Percentiles rank a stretch among this genome's conserved stretches.
Conservation (phyloP, 805 yeast genomes). For the Pichia eremophila region DNA sequence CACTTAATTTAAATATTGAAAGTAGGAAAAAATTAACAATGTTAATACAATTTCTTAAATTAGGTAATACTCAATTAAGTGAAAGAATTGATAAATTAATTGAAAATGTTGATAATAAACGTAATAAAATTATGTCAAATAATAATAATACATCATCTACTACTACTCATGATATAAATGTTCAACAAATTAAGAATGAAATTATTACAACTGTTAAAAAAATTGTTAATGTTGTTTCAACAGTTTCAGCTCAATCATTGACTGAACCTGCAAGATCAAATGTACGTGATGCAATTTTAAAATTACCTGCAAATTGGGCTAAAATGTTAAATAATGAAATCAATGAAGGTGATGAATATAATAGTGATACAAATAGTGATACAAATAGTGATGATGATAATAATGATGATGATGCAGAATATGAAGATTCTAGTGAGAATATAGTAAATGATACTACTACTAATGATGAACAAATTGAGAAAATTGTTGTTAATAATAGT, state of each 20-base stretch:
- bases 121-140: slow-evolving; percentile 7
- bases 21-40: slow-evolving; percentile 69
- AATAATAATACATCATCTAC: neutral
- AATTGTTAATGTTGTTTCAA: slow-evolving; percentile 76
- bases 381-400: neutral
- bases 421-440: slow-evolving; percentile 10
- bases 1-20: slow-evolving; percentile 39
- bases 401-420: slow-evolving; percentile 10
- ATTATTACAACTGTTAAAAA: slow-evolving; percentile 84
- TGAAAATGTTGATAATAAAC: slow-evolving; percentile 20
- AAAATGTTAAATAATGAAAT: slow-evolving; percentile 13
- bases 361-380: too few relatives aligned
- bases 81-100: slow-evolving; percentile 51
- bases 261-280: slow-evolving; percentile 74
- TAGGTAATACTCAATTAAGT: slow-evolving; percentile 72
- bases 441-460: slow-evolving; percentile 13
- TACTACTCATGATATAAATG: slow-evolving; percentile 13
- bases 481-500: slow-evolving; percentile 6
- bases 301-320: slow-evolving; percentile 71
- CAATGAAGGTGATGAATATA: neutral
- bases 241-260: slow-evolving; percentile 65
- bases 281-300: slow-evolving; percentile 69
- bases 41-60: slow-evolving; percentile 66
- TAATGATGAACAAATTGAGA: slow-evolving; percentile 1
- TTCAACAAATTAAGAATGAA: slow-evolving; percentile 60